Evolutionary conservation across 768 basidiomycete genomes (phyloP).

Genomic region (Floccularia luteovirens): DNA sequence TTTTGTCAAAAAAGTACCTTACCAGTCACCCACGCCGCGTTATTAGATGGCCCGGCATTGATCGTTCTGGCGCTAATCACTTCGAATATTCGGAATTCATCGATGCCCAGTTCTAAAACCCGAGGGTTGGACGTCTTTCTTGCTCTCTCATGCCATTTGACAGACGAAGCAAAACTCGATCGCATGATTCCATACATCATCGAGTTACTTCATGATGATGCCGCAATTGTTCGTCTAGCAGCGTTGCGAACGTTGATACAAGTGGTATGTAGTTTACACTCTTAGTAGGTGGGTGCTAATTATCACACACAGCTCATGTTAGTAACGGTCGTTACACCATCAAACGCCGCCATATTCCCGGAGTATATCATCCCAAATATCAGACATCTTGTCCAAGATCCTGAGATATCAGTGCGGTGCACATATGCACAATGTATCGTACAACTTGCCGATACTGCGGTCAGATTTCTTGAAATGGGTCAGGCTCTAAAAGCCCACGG

Average conservation of each 20-base stretch:
- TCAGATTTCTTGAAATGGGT: conserved; percentile 88
- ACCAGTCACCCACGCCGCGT: conserved; percentile 1
- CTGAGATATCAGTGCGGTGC: conserved; percentile 75
- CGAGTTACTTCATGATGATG: conserved; percentile 82
- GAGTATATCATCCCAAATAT: conserved; percentile 95
- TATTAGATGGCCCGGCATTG: conserved; percentile 78
- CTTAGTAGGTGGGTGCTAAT: background rate
- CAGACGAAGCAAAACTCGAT: conserved; percentile 94
- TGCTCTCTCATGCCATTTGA: conserved; percentile 71
- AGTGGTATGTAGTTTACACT: conserved; percentile 47
- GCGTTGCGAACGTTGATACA: conserved; percentile 76
- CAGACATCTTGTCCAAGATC: conserved; percentile 72
- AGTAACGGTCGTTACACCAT: conserved; percentile 82
- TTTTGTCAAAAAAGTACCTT: background rate
- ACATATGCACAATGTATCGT: conserved; percentile 82
- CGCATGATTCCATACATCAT: conserved; percentile 89
- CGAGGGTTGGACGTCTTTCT: conserved; percentile 83
- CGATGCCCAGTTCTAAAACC: conserved; percentile 79
- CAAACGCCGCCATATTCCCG: conserved; percentile 74
- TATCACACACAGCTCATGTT: conserved; percentile 26
- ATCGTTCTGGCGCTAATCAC: conserved; percentile 83
- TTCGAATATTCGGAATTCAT: conserved; percentile 84
- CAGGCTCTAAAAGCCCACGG: conserved; percentile 86
- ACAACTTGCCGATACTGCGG: conserved; percentile 77
- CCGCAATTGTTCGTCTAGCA: conserved; percentile 72